Percentiles rank a stretch among this genome's conserved stretches.
phyloP scores from a whole-genome alignment of 345 rosid species.

The Ailanthus altissimus region DNA sequence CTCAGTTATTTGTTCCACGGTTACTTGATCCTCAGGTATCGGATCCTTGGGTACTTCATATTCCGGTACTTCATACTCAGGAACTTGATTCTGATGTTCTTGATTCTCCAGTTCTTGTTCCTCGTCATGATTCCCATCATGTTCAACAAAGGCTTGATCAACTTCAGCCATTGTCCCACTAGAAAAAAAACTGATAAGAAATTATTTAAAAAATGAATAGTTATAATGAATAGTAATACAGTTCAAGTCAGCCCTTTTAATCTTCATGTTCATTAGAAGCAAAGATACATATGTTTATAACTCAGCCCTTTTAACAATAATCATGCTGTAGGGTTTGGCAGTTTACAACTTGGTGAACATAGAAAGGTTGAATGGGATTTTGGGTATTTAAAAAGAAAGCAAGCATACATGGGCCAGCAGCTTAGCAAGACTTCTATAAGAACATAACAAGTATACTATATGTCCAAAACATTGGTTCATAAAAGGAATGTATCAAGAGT shows the following conservation, averaged over 20 bases:
- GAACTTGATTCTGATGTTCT: conserved; percentile 29
- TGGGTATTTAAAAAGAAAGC: too few species aligned
- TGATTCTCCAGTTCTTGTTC: conserved; percentile 39
- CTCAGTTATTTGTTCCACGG: conserved; percentile 40
- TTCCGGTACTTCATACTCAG: conserved; percentile 36
- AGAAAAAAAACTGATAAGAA: background rate
- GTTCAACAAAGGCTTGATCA: conserved; percentile 42
- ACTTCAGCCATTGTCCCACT: conserved; percentile 31
- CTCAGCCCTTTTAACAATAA: too few species aligned
- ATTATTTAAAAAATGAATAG: background rate
- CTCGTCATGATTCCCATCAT: conserved; percentile 36
- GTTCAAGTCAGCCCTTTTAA: background rate
- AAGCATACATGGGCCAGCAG: background rate
- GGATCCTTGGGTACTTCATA: conserved; percentile 35
- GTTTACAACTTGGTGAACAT: too few species aligned
- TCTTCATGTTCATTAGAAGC: background rate
- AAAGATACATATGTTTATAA: background rate
- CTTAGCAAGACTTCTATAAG: background rate
- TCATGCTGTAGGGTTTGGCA: too few species aligned
- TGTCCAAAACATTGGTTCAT: background rate
- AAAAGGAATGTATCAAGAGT: background rate
- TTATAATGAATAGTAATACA: background rate
- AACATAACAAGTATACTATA: too few species aligned
- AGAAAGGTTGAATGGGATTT: too few species aligned
- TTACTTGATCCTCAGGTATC: conserved; percentile 29